Percentiles rank a stretch among this genome's conserved stretches.
Evolutionary conservation across 441 rosid genomes (phyloP).

Genomic region (Populus hybrid): DNA sequence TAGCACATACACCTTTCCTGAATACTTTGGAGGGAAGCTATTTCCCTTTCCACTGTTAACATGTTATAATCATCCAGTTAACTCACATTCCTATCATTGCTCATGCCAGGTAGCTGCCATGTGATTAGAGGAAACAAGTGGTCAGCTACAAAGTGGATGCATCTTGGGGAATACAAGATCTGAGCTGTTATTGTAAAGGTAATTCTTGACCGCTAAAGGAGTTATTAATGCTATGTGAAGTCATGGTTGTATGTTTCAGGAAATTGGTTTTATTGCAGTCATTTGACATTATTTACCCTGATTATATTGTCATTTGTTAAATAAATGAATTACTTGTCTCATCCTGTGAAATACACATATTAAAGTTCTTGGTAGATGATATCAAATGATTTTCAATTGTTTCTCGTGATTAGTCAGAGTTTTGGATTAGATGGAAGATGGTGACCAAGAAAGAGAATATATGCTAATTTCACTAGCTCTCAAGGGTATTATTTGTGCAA

Average conservation of each 20-base stretch:
- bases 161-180: conserved; percentile 55
- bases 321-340: neutral
- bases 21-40: no score
- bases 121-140: conserved; percentile 88
- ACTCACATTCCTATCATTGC: conserved; percentile 15
- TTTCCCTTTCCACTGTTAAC: neutral
- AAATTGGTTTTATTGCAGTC: neutral
- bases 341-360: neutral
- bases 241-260: neutral
- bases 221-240: neutral
- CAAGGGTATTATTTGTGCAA: neutral
- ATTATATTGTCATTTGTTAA: neutral
- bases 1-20: no score
- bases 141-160: conserved; percentile 94
- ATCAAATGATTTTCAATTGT: neutral
- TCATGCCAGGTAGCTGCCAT: conserved; percentile 71
- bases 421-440: conserved; percentile 2
- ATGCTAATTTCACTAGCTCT: neutral
- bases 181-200: conserved; percentile 37
- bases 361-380: neutral
- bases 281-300: neutral
- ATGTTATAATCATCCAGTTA: conserved; percentile 3
- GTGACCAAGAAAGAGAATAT: neutral
- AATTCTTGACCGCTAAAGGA: conserved; percentile 1
- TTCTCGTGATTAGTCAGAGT: neutral